Evolutionary conservation across 2,329 filamentous ascomycete species (phyloP).

Genomic region (Aspergillus viridinutans): DNA sequence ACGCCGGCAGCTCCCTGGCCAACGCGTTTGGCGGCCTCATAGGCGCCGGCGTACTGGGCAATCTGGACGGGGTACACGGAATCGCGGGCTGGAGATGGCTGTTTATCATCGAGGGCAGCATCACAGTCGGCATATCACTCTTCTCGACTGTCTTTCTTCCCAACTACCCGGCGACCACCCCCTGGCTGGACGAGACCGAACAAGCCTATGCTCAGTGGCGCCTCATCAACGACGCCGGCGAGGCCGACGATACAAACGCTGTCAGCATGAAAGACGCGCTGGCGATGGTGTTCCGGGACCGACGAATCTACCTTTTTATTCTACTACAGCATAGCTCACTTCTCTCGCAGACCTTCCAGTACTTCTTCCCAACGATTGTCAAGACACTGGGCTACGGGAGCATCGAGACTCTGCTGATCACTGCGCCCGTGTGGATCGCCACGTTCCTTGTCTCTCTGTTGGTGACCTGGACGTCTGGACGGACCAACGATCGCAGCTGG

Average conservation of each 20-base stretch:
- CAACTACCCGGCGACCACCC: conserved; percentile 52
- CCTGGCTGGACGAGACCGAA: conserved; percentile 51
- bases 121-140: conserved; percentile 37
- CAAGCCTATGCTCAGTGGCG: conserved; percentile 53
- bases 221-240: conserved; percentile 47
- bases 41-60: conserved; percentile 31
- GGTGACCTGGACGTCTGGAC: conserved; percentile 50
- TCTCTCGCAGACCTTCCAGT: conserved; percentile 55
- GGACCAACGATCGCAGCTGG: conserved; percentile 52
- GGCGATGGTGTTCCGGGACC: conserved; percentile 29
- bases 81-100: conserved; percentile 8
- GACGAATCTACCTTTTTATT: conserved; percentile 39
- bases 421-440: conserved; percentile 52
- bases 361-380: conserved; percentile 63
- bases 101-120: conserved; percentile 36
- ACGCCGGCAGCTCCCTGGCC: conserved; percentile 45
- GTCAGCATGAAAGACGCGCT: conserved; percentile 45
- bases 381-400: conserved; percentile 55
- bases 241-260: conserved; percentile 38
- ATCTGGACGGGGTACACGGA: too few relatives aligned
- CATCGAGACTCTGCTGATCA: conserved; percentile 45
- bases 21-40: conserved; percentile 52
- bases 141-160: conserved; percentile 37
- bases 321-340: conserved; percentile 48
- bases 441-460: too few relatives aligned